A percentile compares a stretch with the other conserved stretches of the same genome.
Evolutionary conservation across 139 green algal genomes (phyloP).

Genomic region (Desmodesmus armatus): DNA sequence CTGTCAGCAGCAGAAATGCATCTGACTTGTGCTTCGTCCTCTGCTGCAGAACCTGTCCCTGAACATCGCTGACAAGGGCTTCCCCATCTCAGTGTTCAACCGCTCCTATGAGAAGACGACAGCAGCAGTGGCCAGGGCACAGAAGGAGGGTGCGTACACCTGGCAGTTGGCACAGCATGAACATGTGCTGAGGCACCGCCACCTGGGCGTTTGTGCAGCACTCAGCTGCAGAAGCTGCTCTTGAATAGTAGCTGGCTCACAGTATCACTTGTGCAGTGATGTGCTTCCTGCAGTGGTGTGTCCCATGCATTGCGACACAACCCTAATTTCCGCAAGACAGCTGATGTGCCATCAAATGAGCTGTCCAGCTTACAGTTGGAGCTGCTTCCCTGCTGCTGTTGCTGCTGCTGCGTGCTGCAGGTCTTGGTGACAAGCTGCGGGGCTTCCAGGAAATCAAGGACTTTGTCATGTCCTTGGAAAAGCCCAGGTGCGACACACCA

Average conservation of each 20-base stretch:
- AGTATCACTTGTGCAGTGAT: too few species aligned
- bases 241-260: not conserved
- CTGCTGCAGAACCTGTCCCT: conserved; percentile 96
- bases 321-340: too few species aligned
- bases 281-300: too few species aligned
- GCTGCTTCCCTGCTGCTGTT: too few species aligned
- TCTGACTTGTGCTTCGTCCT: not conserved
- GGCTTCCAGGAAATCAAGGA: conserved; percentile 94
- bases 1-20: not conserved
- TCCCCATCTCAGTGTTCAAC: conserved; percentile 98
- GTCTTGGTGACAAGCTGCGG: conserved; percentile 82
- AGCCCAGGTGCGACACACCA: conserved; percentile 87
- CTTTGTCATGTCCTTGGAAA: conserved; percentile 95
- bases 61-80: conserved; percentile 99
- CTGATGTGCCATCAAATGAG: too few species aligned
- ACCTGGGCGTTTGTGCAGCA: too few species aligned
- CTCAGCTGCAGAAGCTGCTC: not conserved
- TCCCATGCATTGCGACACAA: too few species aligned
- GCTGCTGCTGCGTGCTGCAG: too few species aligned
- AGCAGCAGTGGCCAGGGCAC: conserved; percentile 86
- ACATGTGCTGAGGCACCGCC: too few species aligned
- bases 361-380: too few species aligned
- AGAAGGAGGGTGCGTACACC: conserved; percentile 93
- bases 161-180: too few species aligned
- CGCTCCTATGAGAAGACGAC: conserved; percentile 95